Conservation (phyloP, 108 stramenopile species). For the Cyclotella sp. region DNA sequence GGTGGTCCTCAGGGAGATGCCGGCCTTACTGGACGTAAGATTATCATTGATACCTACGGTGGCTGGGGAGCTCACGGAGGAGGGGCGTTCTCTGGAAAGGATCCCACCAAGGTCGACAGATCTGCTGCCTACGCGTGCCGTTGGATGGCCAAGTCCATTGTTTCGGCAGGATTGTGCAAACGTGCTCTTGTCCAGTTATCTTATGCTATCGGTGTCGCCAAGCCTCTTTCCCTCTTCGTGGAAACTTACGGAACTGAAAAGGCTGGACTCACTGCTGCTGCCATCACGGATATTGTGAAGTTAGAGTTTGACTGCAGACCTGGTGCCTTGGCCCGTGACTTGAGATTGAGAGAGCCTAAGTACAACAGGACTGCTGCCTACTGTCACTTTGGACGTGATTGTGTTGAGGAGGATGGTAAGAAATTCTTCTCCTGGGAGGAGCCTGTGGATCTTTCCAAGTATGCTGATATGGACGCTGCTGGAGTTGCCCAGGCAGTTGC, state of each 20-base stretch:
- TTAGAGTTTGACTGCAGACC: conserved; percentile 94
- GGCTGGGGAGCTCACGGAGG: conserved; percentile 99
- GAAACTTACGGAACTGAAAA: conserved; percentile 96
- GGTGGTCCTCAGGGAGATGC: conserved; percentile 99
- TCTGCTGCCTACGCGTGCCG: conserved; percentile 96
- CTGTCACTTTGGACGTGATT: conserved; percentile 95
- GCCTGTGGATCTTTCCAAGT: conserved; percentile 80
- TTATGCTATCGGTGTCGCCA: conserved; percentile 96
- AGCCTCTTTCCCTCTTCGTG: conserved; percentile 94
- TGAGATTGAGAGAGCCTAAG: conserved; percentile 89
- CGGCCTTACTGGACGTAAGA: conserved; percentile 97
- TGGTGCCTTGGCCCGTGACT: conserved; percentile 92
- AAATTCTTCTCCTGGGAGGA: conserved; percentile 97
- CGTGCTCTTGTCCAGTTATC: conserved; percentile 93
- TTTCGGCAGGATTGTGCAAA: conserved; percentile 93
- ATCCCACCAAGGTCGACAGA: conserved; percentile 97
- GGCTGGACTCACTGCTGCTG: conserved; percentile 86
- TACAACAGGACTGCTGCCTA: conserved; percentile 96
- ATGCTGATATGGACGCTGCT: conserved; percentile 60
- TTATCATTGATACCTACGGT: conserved; percentile 99
- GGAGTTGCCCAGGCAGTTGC: conserved; percentile 62
- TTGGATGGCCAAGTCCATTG: conserved; percentile 98
- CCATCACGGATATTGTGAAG: conserved; percentile 93
- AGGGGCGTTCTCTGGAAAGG: conserved; percentile 98
- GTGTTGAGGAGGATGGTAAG: conserved; percentile 74